Base-by-base conservation (phyloP, 352 stramenopile species). In the Phytophthora hibernalis region DNA sequence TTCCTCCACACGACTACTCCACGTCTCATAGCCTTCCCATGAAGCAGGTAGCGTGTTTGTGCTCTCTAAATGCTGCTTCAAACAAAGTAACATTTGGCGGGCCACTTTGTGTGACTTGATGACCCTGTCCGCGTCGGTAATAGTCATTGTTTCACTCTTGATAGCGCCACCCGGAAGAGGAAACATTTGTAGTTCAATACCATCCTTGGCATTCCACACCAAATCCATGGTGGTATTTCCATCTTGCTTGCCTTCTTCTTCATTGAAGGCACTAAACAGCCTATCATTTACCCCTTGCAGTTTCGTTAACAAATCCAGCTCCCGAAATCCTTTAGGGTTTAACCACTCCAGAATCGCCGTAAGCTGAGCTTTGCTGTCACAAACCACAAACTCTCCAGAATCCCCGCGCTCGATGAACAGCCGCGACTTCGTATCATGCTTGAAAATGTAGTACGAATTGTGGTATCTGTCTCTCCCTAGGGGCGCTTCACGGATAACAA, bases 401-500 rank as follows among this genome's bases (percentile, higher is more conserved):
- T 92, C 83, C 44, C 65, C 79, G 43, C 80, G 79, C 50, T 93
- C 83, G 20, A 95, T 80, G 20, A 91, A 95, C 37, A 92, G 52
- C 5, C 83, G 72, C 13, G 72, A 60, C n/a, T 75, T 77, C 7
- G 68, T 79, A 70, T 92, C 85, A 31, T 89, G 77, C 51, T 81
- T 83, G 62, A 95, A 95, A 38, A 88, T 69, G 72, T 79, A 95
- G 54, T 95, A 95, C 9, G 79, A 79, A 54, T 92, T 92, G 69
- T 92, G 84, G 26, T 80, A 93, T 30, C 87, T 77, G 53, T 95
- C 87, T 61, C 66, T 85, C 54, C 87, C 87, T 24, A 95, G 52
- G 8, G 85, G 83, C 21, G 80, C 68, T 35, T 90, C 82, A 20
- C 87, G 83, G 52, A 95, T 87, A 52, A 89, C 79, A 44, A 93